Percentiles rank a stretch among this genome's conserved stretches.
phyloP scores from a whole-genome alignment of 1,139 yeast genomes.

The Magnusiomyces tetraspermus region DNA sequence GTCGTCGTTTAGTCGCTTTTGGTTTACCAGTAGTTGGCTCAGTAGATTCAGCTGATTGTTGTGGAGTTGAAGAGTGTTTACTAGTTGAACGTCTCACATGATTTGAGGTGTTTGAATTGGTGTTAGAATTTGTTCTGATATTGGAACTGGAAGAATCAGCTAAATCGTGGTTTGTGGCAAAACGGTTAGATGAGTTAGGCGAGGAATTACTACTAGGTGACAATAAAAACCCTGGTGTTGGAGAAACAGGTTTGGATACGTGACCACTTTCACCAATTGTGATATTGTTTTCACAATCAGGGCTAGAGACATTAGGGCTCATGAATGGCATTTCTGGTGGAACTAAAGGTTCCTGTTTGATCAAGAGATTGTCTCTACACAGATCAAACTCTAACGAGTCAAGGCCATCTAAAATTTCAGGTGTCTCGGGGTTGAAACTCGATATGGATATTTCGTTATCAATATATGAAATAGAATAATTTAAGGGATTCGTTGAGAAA shows the following conservation, averaged over 20 bases:
- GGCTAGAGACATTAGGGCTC: background rate
- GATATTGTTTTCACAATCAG: background rate
- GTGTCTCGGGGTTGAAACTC: background rate
- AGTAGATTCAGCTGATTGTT: background rate
- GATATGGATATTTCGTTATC: background rate
- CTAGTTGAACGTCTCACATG: too few species aligned
- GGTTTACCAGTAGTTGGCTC: constrained; percentile 8
- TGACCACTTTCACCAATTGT: background rate
- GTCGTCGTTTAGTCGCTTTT: constrained; percentile 28
- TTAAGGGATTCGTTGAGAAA: too few species aligned
- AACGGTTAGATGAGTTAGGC: background rate
- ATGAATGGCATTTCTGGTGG: background rate
- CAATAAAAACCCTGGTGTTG: background rate
- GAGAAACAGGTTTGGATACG: background rate
- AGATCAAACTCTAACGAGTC: background rate
- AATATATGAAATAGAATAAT: background rate
- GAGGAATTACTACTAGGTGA: background rate
- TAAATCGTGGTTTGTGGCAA: background rate
- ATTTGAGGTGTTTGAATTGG: background rate
- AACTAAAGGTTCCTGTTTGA: background rate
- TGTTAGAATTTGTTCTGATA: background rate
- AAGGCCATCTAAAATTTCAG: background rate
- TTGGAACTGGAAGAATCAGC: background rate
- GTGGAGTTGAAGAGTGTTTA: too few species aligned
- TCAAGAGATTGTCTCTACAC: background rate